Evolutionary conservation across 2,329 filamentous ascomycete species (phyloP).

Genomic region (Fusarium napiforme): DNA sequence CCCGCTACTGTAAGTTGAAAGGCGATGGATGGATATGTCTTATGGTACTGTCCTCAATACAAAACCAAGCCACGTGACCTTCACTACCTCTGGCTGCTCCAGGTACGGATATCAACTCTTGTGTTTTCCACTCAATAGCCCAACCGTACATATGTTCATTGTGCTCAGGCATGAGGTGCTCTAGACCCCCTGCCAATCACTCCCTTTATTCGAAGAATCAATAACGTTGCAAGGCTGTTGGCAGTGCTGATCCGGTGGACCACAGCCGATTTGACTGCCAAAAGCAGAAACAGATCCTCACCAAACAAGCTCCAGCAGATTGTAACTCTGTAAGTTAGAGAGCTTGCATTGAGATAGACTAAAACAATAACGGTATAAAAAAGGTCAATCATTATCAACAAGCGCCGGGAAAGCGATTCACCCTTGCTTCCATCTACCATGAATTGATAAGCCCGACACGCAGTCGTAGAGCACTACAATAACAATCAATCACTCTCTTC

Average conservation of each 20-base stretch:
- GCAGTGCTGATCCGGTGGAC: conserved; percentile 25
- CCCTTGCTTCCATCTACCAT: conserved; percentile 8
- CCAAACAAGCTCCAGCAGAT: conserved; percentile 1
- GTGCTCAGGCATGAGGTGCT: background rate
- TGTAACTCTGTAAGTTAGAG: conserved; percentile 30
- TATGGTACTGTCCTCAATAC: background rate
- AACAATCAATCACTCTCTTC: background rate
- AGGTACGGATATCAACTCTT: background rate
- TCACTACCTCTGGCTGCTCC: background rate
- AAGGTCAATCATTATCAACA: conserved; percentile 19
- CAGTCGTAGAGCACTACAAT: background rate
- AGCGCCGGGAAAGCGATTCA: background rate
- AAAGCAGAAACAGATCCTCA: conserved; percentile 32
- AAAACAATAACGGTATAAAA: conserved; percentile 23
- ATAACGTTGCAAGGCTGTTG: background rate
- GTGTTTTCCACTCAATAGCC: background rate
- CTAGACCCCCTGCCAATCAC: conserved; percentile 1
- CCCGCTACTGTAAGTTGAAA: background rate
- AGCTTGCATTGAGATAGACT: conserved; percentile 11
- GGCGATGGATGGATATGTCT: background rate
- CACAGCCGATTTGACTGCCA: conserved; percentile 15
- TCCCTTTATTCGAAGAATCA: conserved; percentile 7
- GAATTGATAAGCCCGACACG: conserved; percentile 9
- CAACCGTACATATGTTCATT: background rate
- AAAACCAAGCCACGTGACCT: conserved; percentile 21